Evolutionary conservation across 2,329 filamentous ascomycete species (phyloP).

Genomic region (Diaporthe caulivora): DNA sequence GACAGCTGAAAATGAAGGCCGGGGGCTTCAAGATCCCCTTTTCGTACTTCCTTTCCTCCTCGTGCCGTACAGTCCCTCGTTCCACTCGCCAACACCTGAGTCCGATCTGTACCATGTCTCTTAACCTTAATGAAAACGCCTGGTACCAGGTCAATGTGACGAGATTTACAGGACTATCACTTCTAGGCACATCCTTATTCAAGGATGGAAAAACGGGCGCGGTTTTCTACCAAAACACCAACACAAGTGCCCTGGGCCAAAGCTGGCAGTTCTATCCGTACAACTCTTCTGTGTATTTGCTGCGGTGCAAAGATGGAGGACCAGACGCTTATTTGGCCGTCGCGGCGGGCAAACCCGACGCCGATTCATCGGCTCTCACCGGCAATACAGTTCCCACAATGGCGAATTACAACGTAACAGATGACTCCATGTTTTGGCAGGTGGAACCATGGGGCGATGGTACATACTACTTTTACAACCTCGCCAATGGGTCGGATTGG

Average conservation of each 20-base stretch:
- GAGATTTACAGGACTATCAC: neutral
- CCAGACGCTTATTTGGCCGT: conserved; percentile 17
- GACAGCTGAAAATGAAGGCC: neutral
- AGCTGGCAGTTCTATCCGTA: conserved; percentile 33
- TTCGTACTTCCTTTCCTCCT: neutral
- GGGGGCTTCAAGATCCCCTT: neutral
- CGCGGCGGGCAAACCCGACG: neutral
- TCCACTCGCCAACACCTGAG: neutral
- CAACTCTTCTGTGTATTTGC: conserved; percentile 33
- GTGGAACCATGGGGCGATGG: conserved; percentile 26
- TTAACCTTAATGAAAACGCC: conserved; percentile 25
- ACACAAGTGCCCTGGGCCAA: conserved; percentile 12
- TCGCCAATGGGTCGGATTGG: conserved; percentile 30
- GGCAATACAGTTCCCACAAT: conserved; percentile 14
- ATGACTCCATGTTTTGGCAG: conserved; percentile 35
- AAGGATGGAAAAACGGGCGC: conserved; percentile 1
- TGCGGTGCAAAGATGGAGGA: conserved; percentile 25
- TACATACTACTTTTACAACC: conserved; percentile 30
- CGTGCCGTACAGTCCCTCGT: neutral
- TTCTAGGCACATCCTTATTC: conserved; percentile 18
- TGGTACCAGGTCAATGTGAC: conserved; percentile 36
- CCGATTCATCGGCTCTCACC: neutral
- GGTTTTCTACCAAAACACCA: conserved; percentile 28
- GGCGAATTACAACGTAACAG: conserved; percentile 19
- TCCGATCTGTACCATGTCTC: conserved; percentile 13